Conservation (phyloP, 2,329 filamentous ascomycete species). For the Penicillium sp. region DNA sequence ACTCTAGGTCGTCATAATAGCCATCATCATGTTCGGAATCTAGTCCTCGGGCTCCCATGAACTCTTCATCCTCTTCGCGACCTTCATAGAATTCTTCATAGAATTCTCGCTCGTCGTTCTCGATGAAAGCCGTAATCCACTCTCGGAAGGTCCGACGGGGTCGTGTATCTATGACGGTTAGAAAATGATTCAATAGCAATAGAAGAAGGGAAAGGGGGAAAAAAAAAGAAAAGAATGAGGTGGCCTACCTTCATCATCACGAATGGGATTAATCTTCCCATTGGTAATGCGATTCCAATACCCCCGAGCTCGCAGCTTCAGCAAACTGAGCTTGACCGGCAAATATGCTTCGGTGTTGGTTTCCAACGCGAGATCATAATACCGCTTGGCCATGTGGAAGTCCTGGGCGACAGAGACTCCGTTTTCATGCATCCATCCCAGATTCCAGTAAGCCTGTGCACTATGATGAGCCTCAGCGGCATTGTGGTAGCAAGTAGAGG, state of each 20-base stretch:
- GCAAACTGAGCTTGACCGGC: constrained; percentile 78
- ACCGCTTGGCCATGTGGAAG: constrained; percentile 92
- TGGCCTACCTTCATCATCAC: constrained; percentile 74
- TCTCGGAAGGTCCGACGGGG: constrained; percentile 74
- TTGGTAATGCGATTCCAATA: constrained; percentile 92
- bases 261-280: constrained; percentile 86
- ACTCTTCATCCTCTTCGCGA: constrained; percentile 33
- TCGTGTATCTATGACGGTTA: constrained; percentile 50
- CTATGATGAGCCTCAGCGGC: constrained; percentile 88
- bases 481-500: constrained; percentile 84
- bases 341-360: constrained; percentile 92
- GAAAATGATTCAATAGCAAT: constrained; percentile 18
- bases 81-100: constrained; percentile 49
- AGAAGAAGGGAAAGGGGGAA: constrained; percentile 20
- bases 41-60: constrained; percentile 22
- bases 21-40: constrained; percentile 43
- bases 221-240: neutral
- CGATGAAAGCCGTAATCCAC: constrained; percentile 81
- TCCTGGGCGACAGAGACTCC: constrained; percentile 88
- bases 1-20: constrained; percentile 56
- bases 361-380: constrained; percentile 86
- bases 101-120: constrained; percentile 63
- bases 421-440: constrained; percentile 99
- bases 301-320: constrained; percentile 77
- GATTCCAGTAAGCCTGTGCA: constrained; percentile 91